Evolutionary conservation across 192 early-diverging fungal species (phyloP), one percentile per base, ranked within the genome.

Genomic region (Coemansia sp.): DNA sequence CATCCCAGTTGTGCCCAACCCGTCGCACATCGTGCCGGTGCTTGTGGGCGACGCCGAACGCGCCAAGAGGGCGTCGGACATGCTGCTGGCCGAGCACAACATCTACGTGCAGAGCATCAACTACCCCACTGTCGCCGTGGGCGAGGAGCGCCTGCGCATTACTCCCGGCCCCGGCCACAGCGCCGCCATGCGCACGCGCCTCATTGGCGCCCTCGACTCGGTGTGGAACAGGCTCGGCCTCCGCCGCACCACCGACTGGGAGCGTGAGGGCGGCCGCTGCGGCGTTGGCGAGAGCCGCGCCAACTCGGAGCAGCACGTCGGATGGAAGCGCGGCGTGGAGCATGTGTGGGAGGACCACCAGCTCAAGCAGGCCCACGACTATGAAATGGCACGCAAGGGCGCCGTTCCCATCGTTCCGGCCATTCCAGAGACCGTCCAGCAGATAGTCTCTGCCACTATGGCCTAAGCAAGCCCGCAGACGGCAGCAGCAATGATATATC

Each of bases 21-120:
- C 97, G 22, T 96, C 94, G 71, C 97, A 99, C 81, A 99, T 99
- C 84, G 97, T 99, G 47, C 97, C 97, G 24, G 94, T 99, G 24
- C 89, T 99, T 54, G 90, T 99, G 20, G 97, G 97, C 53, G 94
- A 99, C 73, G 97, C 97, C 59, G 96, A 96, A 65, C 86, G 87
- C 60, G 93, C 92, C 74, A 99, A 98, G 83, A 86, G 86, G 10
- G 93, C 96, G 35, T 94, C 92, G 29, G 97, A 99, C 79, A 91
- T 96, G 86, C 84, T 99, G 51, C 82, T 99, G 38, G 77, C 73
- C 82, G 89, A 94, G 65, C 92, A 94, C 85, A 87, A 86, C 62
- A 97, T 99, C 74, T 99, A 99, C 79, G 97, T 98, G 41, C 97
- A 99, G 85, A 89, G 86, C 75, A 99, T 99, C 88, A 99, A 99